phyloP scores from a whole-genome alignment of 1,139 yeast species.

The Pichia sp. region DNA sequence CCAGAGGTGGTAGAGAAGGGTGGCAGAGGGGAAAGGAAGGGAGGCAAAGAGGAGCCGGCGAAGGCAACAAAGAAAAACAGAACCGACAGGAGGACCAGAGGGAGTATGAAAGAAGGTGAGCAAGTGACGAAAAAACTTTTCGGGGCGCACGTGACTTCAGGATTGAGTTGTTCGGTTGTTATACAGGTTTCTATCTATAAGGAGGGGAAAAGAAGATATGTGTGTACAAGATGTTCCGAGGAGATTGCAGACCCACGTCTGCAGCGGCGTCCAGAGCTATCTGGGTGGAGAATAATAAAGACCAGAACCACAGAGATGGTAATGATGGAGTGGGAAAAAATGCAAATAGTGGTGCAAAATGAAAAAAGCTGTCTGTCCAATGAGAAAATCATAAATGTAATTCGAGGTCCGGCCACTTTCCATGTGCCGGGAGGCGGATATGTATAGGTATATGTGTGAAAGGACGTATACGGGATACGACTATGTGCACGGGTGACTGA shows the following conservation, averaged over 20 bases:
- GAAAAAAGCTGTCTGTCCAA: not conserved
- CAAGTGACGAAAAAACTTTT: not conserved
- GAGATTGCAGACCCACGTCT: not conserved
- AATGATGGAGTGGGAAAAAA: not conserved
- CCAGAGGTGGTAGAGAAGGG: no score
- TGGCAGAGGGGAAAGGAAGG: not conserved
- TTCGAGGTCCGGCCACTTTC: not conserved
- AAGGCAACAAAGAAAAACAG: not conserved
- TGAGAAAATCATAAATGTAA: not conserved
- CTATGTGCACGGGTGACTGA: not conserved
- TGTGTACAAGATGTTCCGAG: not conserved
- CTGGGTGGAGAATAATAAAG: not conserved
- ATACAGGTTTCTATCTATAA: not conserved
- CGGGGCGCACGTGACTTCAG: not conserved
- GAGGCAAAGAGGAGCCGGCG: not conserved
- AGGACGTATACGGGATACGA: not conserved
- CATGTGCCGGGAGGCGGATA: not conserved
- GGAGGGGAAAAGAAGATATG: not conserved
- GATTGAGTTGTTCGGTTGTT: not conserved
- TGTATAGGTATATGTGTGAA: not conserved
- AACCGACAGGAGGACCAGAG: not conserved
- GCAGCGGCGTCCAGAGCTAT: not conserved
- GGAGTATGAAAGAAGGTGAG: not conserved
- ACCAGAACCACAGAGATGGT: not conserved
- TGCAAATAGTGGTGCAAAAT: not conserved